These are phyloP conservation scores for Cryptosporidium parvum DNA, from an alignment of 169 alveolate genomes.

Conservation along the genomic window DNA sequence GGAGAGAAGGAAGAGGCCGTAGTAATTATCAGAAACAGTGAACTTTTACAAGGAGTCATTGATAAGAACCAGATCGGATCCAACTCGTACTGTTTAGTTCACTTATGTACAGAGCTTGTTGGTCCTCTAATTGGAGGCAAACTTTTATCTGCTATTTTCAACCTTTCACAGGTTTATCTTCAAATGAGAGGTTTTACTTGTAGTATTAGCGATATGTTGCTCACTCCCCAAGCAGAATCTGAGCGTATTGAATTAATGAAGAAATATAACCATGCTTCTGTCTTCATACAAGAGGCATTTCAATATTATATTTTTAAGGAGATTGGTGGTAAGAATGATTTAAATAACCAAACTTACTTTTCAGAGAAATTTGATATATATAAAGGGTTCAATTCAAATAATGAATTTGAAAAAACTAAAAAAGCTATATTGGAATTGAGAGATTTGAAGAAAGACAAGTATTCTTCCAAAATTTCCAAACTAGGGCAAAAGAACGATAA, in stretches of 20 bases:
- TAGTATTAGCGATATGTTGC: slow-evolving; percentile 92
- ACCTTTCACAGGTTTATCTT: slow-evolving; percentile 91
- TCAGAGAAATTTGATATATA: background rate
- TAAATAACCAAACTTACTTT: slow-evolving; percentile 29
- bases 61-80: slow-evolving; percentile 98
- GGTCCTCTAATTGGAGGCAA: slow-evolving; percentile 94
- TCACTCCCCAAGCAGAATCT: slow-evolving; percentile 87
- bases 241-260: slow-evolving; percentile 84
- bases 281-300: slow-evolving; percentile 63
- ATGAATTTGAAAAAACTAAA: background rate
- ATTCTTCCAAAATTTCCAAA: background rate
- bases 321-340: slow-evolving; percentile 40
- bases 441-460: slow-evolving; percentile 19
- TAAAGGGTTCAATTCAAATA: background rate
- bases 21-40: slow-evolving; percentile 85
- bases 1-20: slow-evolving; percentile 80
- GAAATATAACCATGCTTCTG: slow-evolving; percentile 66
- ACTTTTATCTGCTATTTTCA: slow-evolving; percentile 91
- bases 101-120: slow-evolving; percentile 92
- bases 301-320: slow-evolving; percentile 36
- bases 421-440: slow-evolving; percentile 8
- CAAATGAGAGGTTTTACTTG: slow-evolving; percentile 95
- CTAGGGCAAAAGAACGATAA: background rate
- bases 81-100: slow-evolving; percentile 95
- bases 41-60: slow-evolving; percentile 95